Conservation (phyloP, 306 rosid species). For the Ochetophila trinervis region DNA sequence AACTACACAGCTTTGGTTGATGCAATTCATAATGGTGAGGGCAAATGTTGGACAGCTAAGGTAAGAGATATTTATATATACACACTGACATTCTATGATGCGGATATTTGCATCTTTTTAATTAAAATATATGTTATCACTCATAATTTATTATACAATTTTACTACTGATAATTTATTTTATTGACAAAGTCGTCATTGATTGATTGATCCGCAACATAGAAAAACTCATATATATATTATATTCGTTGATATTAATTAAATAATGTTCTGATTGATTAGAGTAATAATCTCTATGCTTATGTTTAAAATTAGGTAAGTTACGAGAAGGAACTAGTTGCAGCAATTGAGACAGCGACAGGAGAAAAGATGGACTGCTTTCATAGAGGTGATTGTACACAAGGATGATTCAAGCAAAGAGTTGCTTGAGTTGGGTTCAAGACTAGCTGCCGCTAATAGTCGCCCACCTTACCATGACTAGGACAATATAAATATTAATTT, state of each 20-base stretch:
- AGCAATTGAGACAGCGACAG: conserved; percentile 4
- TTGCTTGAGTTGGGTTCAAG: conserved; percentile 4
- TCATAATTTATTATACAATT: no score
- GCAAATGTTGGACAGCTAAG: conserved; percentile 11
- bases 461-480: background rate
- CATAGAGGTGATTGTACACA: conserved; percentile 8
- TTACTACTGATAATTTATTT: no score
- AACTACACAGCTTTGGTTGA: conserved; percentile 4
- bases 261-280: background rate
- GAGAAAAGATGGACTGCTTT: conserved; percentile 5
- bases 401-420: conserved; percentile 12
- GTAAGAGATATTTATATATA: background rate
- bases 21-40: conserved; percentile 13
- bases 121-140: no score
- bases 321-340: conserved; percentile 6
- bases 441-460: background rate
- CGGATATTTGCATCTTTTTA: no score
- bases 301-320: background rate
- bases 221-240: no score
- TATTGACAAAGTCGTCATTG: no score
- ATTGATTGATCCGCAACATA: no score
- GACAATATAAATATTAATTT: background rate
- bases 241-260: background rate
- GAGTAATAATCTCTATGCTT: background rate
- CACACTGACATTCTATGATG: no score